Evolutionary conservation across 2,329 filamentous ascomycete genomes (phyloP), one percentile per base, ranked within the genome.

Genomic region (Lasiodiplodia hormozganensis): DNA sequence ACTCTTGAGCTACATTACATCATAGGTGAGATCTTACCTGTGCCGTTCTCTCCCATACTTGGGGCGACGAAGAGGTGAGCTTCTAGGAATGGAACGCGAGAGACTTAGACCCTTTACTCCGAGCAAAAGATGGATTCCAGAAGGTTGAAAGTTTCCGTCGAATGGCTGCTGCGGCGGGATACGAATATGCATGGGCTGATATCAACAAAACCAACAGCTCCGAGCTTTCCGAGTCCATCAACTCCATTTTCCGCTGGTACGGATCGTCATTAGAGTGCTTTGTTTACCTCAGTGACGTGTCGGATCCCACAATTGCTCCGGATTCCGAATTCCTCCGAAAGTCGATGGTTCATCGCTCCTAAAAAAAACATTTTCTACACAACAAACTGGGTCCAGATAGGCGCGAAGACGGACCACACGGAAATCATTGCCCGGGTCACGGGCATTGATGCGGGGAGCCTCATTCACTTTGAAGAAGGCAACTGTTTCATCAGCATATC

Each of bases 191-290:
- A 2, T 76, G 74, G 74, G 70, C 72, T 8, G 75, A 76, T 43
- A 72, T 71, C 43, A 69, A 69, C 52, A 72, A 72, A 47, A 52
- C 23, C 21, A 72, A 69, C 64, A 70, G 70, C 28, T 52, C 70
- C 16, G 71, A 72, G 34, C 62, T 71, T 8, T 60, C 68, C 16
- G 71, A 72, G 65, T 62, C 70, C 11, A 71, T 70, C 62, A 72
- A 72, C 31, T 72, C 71, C 12, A 73, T 73, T 71, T 73, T 60
- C 66, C 21, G 47, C 18, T 74, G 72, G 71, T 74, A 74, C 66
- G 18, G 52, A 31, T 56, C 38, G 12, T 67, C 71, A 8, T 47
- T 11, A 1, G 36, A 65, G 7, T 73, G 72, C 54, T 54, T 60
- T 16, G 72, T 70, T 7, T 69, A 71, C 49, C 67, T 73, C 7